Percentiles rank a stretch among this genome's conserved stretches.
Evolutionary conservation across 768 basidiomycete species (phyloP).

Genomic region (Mycena galopus): DNA sequence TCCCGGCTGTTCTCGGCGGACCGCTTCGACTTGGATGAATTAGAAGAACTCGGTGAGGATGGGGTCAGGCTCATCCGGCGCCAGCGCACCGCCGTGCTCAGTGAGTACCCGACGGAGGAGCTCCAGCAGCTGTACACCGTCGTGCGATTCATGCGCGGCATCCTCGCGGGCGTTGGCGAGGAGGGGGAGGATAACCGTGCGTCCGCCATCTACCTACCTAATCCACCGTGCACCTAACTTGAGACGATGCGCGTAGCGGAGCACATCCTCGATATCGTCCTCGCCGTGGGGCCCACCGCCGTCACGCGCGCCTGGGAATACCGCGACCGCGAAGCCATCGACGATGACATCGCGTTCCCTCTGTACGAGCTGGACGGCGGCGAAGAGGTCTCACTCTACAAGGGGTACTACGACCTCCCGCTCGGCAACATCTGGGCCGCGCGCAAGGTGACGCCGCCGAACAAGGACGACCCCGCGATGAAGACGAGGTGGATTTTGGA

Average conservation of each 20-base stretch:
- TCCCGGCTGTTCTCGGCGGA: not conserved
- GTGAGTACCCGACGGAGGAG: slow-evolving; percentile 18
- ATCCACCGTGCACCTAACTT: not conserved
- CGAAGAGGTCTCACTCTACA: too few relatives aligned
- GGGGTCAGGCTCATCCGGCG: not conserved
- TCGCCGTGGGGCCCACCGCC: not conserved
- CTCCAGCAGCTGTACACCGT: slow-evolving; percentile 14
- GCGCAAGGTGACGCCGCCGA: slow-evolving; percentile 18
- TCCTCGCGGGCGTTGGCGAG: not conserved
- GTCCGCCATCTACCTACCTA: too few relatives aligned
- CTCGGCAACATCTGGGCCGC: too few relatives aligned
- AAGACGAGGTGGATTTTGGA: not conserved
- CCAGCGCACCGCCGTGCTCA: slow-evolving; percentile 15
- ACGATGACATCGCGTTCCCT: too few relatives aligned
- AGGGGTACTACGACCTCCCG: too few relatives aligned
- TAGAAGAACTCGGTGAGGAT: not conserved
- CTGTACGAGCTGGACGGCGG: too few relatives aligned
- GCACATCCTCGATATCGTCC: not conserved
- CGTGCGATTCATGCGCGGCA: slow-evolving; percentile 10
- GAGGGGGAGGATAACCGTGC: not conserved
- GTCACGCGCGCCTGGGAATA: not conserved
- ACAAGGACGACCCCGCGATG: slow-evolving; percentile 5
- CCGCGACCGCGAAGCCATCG: too few relatives aligned
- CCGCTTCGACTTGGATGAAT: not conserved
- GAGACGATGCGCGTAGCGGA: not conserved